phyloP scores from a whole-genome alignment of 129 eudicot species.

The Heracleum sosnowskyi region DNA sequence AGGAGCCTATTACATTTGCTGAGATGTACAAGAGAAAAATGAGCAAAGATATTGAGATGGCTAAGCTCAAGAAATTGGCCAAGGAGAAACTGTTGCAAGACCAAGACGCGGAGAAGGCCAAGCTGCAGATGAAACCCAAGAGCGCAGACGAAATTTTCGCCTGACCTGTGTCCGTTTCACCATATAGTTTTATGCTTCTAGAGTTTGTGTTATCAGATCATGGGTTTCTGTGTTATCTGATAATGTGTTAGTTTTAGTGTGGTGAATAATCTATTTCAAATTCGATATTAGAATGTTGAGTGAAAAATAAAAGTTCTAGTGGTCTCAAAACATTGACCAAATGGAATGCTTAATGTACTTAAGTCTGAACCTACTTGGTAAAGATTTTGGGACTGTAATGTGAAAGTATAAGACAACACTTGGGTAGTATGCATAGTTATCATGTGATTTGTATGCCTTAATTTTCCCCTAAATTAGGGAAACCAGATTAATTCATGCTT shows the following conservation, averaged over 20 bases:
- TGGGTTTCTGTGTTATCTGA: too few relatives aligned
- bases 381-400: too few relatives aligned
- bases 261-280: too few relatives aligned
- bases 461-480: not conserved
- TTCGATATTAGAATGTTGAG: too few relatives aligned
- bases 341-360: not conserved
- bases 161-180: not conserved
- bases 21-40: slow-evolving; percentile 91
- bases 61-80: slow-evolving; percentile 62
- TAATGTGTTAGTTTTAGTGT: too few relatives aligned
- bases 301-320: too few relatives aligned
- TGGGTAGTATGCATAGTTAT: too few relatives aligned
- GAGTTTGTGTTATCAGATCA: too few relatives aligned
- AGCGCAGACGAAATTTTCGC: slow-evolving; percentile 29
- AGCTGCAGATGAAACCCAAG: slow-evolving; percentile 27
- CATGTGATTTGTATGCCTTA: not conserved
- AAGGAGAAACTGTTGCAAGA: slow-evolving; percentile 33
- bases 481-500: not conserved
- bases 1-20: slow-evolving; percentile 56
- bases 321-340: not conserved
- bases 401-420: not conserved
- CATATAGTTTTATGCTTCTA: not conserved
- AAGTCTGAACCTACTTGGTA: too few relatives aligned
- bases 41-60: slow-evolving; percentile 56
- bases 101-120: slow-evolving; percentile 20